phyloP scores from a whole-genome alignment of 2,329 filamentous ascomycete genomes.

The Cladorrhinum sp. region DNA sequence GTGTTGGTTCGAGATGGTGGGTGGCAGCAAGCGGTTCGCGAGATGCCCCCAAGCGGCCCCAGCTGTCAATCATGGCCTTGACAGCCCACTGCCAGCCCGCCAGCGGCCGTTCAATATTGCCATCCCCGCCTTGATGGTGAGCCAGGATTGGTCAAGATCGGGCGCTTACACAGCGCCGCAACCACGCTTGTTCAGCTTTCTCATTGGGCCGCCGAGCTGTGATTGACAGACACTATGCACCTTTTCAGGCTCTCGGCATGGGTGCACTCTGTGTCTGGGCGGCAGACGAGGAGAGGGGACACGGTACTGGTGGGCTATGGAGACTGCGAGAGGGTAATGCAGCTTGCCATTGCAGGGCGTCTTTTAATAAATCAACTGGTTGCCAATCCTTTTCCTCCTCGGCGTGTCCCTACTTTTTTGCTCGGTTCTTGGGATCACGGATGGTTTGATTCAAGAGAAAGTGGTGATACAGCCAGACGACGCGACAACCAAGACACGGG shows the following conservation, averaged over 20 bases:
- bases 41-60: not conserved
- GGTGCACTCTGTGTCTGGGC: constrained; percentile 19
- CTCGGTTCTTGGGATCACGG: not conserved
- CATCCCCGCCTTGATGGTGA: constrained; percentile 12
- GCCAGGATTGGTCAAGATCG: constrained; percentile 23
- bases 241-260: constrained; percentile 23
- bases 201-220: constrained; percentile 27
- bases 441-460: not conserved
- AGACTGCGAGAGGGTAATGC: not conserved
- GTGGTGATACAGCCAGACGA: not conserved
- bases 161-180: constrained; percentile 30
- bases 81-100: not conserved
- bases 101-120: not conserved
- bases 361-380: constrained; percentile 16
- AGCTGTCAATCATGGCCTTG: not conserved
- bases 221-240: constrained; percentile 29
- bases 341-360: not conserved
- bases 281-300: constrained; percentile 18
- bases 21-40: not conserved
- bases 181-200: constrained; percentile 14
- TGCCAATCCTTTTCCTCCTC: constrained; percentile 10
- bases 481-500: not conserved
- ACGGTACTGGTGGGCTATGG: not conserved
- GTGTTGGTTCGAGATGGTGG: not conserved
- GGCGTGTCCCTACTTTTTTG: not conserved